Evolutionary conservation across 768 basidiomycete species (phyloP).

Genomic region (Phaffia australis): DNA sequence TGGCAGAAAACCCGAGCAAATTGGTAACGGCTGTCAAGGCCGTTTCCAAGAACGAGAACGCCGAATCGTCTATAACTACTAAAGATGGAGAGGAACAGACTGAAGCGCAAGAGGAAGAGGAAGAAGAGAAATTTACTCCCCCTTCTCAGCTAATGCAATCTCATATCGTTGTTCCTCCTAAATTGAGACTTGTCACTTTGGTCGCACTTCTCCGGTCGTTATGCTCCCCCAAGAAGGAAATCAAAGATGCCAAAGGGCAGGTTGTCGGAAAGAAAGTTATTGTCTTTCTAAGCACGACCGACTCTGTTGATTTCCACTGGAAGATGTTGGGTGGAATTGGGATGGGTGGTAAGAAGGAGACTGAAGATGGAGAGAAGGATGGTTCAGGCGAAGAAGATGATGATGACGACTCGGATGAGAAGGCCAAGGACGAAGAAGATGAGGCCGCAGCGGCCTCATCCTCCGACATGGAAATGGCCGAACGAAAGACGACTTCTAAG

Average conservation of each 20-base stretch:
- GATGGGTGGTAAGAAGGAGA: conserved; percentile 47
- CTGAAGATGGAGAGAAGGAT: conserved; percentile 30
- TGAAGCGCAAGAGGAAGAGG: conserved; percentile 18
- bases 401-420: conserved; percentile 34
- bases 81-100: neutral
- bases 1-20: neutral
- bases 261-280: conserved; percentile 58
- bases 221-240: conserved; percentile 15
- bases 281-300: conserved; percentile 92
- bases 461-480: neutral
- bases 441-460: conserved; percentile 17
- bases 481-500: conserved; percentile 19
- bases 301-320: conserved; percentile 98
- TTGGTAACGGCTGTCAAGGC: conserved; percentile 26
- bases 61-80: neutral
- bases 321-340: conserved; percentile 58
- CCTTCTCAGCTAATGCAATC: conserved; percentile 89
- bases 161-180: conserved; percentile 78
- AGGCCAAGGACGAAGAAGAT: conserved; percentile 27
- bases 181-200: conserved; percentile 83
- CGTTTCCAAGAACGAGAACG: conserved; percentile 28
- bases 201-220: conserved; percentile 73
- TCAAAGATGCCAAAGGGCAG: conserved; percentile 3
- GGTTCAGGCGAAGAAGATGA: conserved; percentile 22
- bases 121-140: conserved; percentile 61